Evolutionary conservation across 106 monocot species (phyloP), one percentile per base, ranked within the genome.

Genomic region (Dioscorea zingiberensis): DNA sequence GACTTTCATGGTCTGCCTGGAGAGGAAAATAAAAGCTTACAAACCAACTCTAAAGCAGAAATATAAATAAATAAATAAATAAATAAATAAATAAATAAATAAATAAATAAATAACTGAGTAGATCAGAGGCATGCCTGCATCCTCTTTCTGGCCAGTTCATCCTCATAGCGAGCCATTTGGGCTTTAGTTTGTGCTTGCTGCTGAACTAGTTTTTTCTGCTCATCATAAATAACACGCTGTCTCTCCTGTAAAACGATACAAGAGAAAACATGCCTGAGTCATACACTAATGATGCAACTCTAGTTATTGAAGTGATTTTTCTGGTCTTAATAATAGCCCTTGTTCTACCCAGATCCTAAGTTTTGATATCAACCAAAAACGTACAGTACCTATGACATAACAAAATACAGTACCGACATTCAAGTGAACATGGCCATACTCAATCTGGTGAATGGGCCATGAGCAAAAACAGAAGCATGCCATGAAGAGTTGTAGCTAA

Each of bases 131-230:
- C 47, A 44, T 78, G 76, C 93, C 87, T 95, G 94, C 94, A 95
- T 88, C 59, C 94, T 88, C 71, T 95, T 95, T 38, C 91, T 69
- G 22, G 87, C 78, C 68, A 95, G 60, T 58, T 95, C 94, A 79
- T 95, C 94, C 51, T 91, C 94, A 55, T 95, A 95, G 14, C 87
- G 85, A 49, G 87, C 83, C 85, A 88, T 95, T 74, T 95, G 91
- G 23, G 94, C 85, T 53, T 95, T 95, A 29, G 83, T 77, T 74
- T 95, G 91, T 67, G 94, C 94, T 27, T 85, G 87, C 26, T 95
- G 91, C 56, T 95, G 94, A 72, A 59, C 74, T 59, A 88, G 47
- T 68, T 91, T 95, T 72, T 95, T 91, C 60, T 85, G 85, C 68
- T 95, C 94, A 13, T 95, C 94, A 74, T 88, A 91, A 13, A 91